A percentile compares a stretch with the other conserved stretches of the same genome.
Evolutionary conservation across 2,329 filamentous ascomycete genomes (phyloP).

Genomic region (Allantophomopsis cytisporea): DNA sequence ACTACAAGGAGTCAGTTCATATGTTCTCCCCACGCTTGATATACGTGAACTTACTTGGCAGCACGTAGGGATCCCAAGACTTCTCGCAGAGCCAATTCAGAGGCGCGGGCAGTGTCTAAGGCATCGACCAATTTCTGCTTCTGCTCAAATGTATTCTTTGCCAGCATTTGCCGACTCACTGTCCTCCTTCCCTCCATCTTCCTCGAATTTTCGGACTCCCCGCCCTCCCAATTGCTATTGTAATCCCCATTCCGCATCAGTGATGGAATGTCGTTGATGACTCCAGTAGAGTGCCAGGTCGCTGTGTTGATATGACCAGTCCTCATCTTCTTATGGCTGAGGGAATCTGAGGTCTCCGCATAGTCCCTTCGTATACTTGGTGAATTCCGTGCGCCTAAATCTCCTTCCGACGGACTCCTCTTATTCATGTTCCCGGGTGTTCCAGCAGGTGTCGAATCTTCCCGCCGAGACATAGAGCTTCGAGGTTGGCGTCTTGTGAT

Average conservation of each 20-base stretch:
- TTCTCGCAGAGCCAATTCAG: slow-evolving; percentile 76
- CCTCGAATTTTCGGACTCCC: slow-evolving; percentile 14
- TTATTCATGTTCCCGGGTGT: slow-evolving; percentile 24
- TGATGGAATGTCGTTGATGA: slow-evolving; percentile 58
- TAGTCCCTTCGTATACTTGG: slow-evolving; percentile 3
- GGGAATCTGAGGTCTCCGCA: slow-evolving; percentile 5
- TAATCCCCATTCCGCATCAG: slow-evolving; percentile 32
- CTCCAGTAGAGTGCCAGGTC: slow-evolving; percentile 65
- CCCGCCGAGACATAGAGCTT: slow-evolving; percentile 38
- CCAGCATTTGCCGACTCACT: slow-evolving; percentile 33
- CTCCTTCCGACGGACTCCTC: slow-evolving; percentile 18
- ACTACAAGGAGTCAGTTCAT: slow-evolving; percentile 19
- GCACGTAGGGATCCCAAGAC: slow-evolving; percentile 69
- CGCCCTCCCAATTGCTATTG: slow-evolving; percentile 18
- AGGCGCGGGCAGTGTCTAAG: slow-evolving; percentile 65
- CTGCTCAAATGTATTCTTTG: slow-evolving; percentile 42
- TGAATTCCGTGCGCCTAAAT: slow-evolving; percentile 16
- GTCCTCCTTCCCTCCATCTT: slow-evolving; percentile 18
- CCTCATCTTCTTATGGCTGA: slow-evolving; percentile 1
- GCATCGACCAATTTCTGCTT: slow-evolving; percentile 54
- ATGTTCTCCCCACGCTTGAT: too few species aligned
- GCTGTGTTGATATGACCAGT: slow-evolving; percentile 23
- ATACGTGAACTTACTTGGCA: slow-evolving; percentile 51
- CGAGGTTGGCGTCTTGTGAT: slow-evolving; percentile 81
- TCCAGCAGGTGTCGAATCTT: slow-evolving; percentile 43